Conservation (phyloP, 768 basidiomycete species). For the Boletus subcaerulescens region DNA sequence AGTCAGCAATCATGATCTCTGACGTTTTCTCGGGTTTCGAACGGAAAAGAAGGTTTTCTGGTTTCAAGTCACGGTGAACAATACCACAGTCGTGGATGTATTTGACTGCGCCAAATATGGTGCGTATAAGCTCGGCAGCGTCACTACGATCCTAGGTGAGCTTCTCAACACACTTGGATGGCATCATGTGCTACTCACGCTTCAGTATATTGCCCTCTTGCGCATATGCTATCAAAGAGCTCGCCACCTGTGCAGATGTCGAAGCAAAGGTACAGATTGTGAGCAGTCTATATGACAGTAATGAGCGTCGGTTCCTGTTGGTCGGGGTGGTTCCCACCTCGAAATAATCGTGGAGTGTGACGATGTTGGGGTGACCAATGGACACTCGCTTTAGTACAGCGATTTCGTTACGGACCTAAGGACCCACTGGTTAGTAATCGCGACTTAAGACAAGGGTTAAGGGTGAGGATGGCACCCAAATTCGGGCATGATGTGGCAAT, state of each 20-base stretch:
- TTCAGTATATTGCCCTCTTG: conserved; percentile 95
- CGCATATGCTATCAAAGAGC: conserved; percentile 98
- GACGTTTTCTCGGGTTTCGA: conserved; percentile 78
- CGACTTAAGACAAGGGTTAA: conserved; percentile 11
- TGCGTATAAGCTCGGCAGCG: conserved; percentile 83
- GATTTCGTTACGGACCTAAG: conserved; percentile 94
- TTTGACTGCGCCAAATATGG: conserved; percentile 81
- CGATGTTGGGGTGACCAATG: conserved; percentile 85
- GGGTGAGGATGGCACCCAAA: conserved; percentile 4
- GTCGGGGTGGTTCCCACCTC: conserved; percentile 50
- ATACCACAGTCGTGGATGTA: conserved; percentile 92
- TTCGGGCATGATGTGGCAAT: conserved; percentile 12
- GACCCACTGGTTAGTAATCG: conserved; percentile 8
- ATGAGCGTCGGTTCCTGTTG: background rate
- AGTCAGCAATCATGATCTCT: conserved; percentile 97
- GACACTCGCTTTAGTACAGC: conserved; percentile 91
- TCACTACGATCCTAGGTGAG: conserved; percentile 53
- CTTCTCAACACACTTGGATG: conserved; percentile 7
- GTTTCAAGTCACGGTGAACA: conserved; percentile 96
- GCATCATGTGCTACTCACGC: conserved; percentile 48
- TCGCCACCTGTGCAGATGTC: conserved; percentile 98
- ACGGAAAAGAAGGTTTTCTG: conserved; percentile 96
- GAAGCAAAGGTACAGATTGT: conserved; percentile 92
- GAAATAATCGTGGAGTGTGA: conserved; percentile 94
- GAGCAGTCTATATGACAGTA: conserved; percentile 57